Evolutionary conservation across 179 eudicot genomes (phyloP), one percentile per base, ranked within the genome.

Genomic region (Silene noctiflora): DNA sequence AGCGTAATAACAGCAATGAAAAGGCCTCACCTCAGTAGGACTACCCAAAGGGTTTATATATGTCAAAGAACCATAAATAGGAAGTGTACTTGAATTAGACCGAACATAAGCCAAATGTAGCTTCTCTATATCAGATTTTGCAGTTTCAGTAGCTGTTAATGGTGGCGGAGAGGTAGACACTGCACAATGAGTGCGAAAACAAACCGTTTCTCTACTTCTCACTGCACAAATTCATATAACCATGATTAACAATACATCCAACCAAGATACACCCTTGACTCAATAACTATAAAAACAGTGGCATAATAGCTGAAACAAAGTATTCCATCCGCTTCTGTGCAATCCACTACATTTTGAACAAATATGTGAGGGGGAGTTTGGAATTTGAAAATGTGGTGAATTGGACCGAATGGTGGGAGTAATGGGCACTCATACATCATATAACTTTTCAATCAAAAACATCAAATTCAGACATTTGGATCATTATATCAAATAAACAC

Each of bases 71-170:
- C 81, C 84, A 35, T 81, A 82, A 72, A 83, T 77, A 67, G 86
- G 53, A 81, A 83, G 80, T 60, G 87, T 77, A 81, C 76, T 84
- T 75, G 97, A 87, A 81, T 75, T 83, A 80, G 81, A 84, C 72
- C 87, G 94, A 75, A 79, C 81, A 80, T 87, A 87, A 46, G 87
- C 77, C 35, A 89, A 59, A 20, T 83, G 87, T 75, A 88, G 86
- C 88, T 91, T 89, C 87, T 87, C 91, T 63, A 85, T 35, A 69
- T 88, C 91, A 67, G 86, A 87, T 22, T 86, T 76, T 11, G 87
- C 77, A 76, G 88, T 75, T 62, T 87, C 83, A 29, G 88, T 62
- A 61, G 85, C 81, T 64, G 85, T 77, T 51, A 82, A 64, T 69
- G 89, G 85, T 25, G 88, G 81, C 66, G 91, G 77, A 14, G 92